Percentiles rank a stretch among this genome's conserved stretches.
phyloP scores from a whole-genome alignment of 2,329 filamentous ascomycete genomes.

The Orbilia blumenaviensis region DNA sequence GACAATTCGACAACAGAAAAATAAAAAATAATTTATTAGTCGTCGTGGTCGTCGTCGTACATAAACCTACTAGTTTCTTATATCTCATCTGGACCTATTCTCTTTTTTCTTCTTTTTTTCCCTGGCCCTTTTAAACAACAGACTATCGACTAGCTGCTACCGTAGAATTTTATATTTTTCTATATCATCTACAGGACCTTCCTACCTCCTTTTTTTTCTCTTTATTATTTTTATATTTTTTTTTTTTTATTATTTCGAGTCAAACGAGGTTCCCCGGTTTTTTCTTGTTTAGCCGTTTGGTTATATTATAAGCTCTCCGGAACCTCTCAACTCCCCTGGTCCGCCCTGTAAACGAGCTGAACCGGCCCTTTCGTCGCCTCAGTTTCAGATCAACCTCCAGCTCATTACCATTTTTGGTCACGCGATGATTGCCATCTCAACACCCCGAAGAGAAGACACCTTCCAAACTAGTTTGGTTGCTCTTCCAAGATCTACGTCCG shows the following conservation, averaged over 20 bases:
- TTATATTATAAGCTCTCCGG: slow-evolving; percentile 6
- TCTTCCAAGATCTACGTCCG: slow-evolving; percentile 29
- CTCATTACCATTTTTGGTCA: slow-evolving; percentile 17
- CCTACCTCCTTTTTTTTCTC: not conserved
- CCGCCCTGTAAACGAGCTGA: slow-evolving; percentile 26
- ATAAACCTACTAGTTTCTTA: not conserved
- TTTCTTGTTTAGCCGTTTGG: slow-evolving; percentile 44
- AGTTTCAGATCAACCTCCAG: slow-evolving; percentile 9
- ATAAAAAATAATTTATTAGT: not conserved
- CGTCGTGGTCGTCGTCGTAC: not conserved
- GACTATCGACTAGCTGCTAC: not conserved
- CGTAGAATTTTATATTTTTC: not conserved
- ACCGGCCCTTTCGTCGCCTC: slow-evolving; percentile 7
- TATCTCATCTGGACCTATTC: not conserved
- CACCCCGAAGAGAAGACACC: slow-evolving; percentile 47
- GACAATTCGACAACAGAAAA: no score
- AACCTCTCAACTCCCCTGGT: slow-evolving; percentile 31
- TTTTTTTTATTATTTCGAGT: no score
- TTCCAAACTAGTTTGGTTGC: slow-evolving; percentile 49
- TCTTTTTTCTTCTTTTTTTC: not conserved
- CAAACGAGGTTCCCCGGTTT: not conserved
- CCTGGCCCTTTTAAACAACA: not conserved
- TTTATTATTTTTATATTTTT: not conserved
- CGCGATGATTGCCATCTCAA: slow-evolving; percentile 54
- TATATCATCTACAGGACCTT: not conserved